Evolutionary conservation across 805 yeast species (phyloP), one percentile per base, ranked within the genome.

Genomic region (Candida suzukii): DNA sequence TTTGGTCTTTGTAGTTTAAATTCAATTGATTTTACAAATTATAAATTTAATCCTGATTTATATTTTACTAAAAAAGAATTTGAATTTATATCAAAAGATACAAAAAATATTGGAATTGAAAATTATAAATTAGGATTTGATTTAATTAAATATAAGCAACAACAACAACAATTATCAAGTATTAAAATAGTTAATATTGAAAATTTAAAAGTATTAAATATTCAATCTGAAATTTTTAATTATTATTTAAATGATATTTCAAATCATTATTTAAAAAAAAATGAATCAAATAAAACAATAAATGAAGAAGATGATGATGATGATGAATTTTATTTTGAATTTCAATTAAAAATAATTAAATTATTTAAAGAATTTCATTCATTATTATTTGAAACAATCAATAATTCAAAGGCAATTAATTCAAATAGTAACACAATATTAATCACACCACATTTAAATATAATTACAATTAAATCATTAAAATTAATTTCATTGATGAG

Each of bases 1-100:
- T 76, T 69, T 59, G 84, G 83, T 8, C 52, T 53, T 9, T 4
- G n/a, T 31, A 31, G 35, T 31, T 31, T 31, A 22, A 31, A 17
- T 19, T 31, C 35, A 9, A 18, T 17, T 19, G 51, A 50, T 33
- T 46, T 46, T 21, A 48, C 57, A 8, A 48, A 55, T 19, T 40
- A 58, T 9, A 47, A 45, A 13, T 37, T 33, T 33, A 22, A 21
- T 5, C n/a, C 16, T 14, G 8, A 13, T 21, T 4, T 21, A 33
- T 22, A 41, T 37, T 30, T 21, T 22, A n/a, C 21, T 33, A 28
- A 22, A 25, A 38, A 24, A 16, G 24, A 14, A 26, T 13, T 30
- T 29, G 37, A 21, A 13, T 10, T 16, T 20, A 16, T 18, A 25
- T 10, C 21, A n/a, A 30, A 27, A 18, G 35, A 31, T 4, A 31